These are phyloP conservation scores for Ganoderma sinense DNA, from an alignment of 1,284 basidiomycete species.

Conservation along the genomic window DNA sequence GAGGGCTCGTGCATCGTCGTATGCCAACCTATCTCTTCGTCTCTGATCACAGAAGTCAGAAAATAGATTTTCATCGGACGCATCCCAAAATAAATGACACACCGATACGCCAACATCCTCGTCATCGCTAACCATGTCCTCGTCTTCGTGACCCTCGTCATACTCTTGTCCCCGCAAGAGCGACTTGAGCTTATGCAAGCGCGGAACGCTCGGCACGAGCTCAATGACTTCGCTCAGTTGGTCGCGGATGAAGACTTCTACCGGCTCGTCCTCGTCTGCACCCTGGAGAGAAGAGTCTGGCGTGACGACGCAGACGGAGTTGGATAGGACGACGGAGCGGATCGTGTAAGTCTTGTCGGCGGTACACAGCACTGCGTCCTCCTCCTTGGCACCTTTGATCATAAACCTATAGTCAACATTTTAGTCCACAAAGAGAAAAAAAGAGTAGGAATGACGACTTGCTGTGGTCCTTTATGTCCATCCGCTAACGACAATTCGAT, in stretches of 20 bases:
- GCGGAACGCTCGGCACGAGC: slow-evolving; percentile 74
- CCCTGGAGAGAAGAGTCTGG: slow-evolving; percentile 48
- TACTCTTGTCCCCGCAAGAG: slow-evolving; percentile 75
- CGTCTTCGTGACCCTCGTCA: slow-evolving; percentile 60
- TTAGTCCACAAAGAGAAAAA: not conserved
- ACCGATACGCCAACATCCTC: slow-evolving; percentile 36
- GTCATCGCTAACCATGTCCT: slow-evolving; percentile 46
- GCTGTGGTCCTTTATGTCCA: slow-evolving; percentile 17
- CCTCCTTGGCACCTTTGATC: slow-evolving; percentile 82
- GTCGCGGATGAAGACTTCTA: slow-evolving; percentile 67
- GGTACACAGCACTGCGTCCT: slow-evolving; percentile 92
- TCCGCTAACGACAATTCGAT: slow-evolving; percentile 37
- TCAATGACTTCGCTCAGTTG: slow-evolving; percentile 83
- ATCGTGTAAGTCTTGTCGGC: slow-evolving; percentile 79
- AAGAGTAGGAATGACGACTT: slow-evolving; percentile 6
- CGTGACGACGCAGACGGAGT: slow-evolving; percentile 81
- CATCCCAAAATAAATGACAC: not conserved
- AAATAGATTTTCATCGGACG: not conserved
- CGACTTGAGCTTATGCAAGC: slow-evolving; percentile 69
- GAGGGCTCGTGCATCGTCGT: slow-evolving; percentile 64
- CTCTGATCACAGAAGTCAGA: slow-evolving; percentile 20
- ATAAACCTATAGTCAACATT: slow-evolving; percentile 55
- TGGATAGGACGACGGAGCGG: slow-evolving; percentile 86
- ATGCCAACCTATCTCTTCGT: slow-evolving; percentile 52
- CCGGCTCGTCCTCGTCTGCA: slow-evolving; percentile 38